Evolutionary conservation across 2,329 filamentous ascomycete genomes (phyloP).

Genomic region (Pseudocercospora macadamiae): DNA sequence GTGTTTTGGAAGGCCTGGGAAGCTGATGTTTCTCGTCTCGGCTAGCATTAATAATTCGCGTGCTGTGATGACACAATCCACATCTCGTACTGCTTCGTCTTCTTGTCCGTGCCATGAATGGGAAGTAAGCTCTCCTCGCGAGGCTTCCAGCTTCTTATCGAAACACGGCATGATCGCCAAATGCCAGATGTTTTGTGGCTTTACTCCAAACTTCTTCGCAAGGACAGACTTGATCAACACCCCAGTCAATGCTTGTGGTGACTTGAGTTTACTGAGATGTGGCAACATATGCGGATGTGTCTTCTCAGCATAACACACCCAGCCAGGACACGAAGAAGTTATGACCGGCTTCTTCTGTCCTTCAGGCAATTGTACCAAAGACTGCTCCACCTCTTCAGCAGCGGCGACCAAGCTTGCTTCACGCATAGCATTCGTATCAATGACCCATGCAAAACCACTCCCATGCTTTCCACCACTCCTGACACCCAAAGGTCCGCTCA

Average conservation of each 20-base stretch:
- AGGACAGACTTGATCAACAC: constrained; percentile 87
- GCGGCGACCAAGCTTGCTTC: constrained; percentile 75
- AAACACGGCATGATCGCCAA: constrained; percentile 97
- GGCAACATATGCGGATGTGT: constrained; percentile 92
- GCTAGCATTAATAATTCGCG: constrained; percentile 92
- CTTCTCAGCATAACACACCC: constrained; percentile 99
- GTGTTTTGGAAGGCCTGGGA: constrained; percentile 69
- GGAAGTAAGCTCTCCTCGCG: constrained; percentile 82
- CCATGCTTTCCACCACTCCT: constrained; percentile 69
- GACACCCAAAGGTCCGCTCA: constrained; percentile 71
- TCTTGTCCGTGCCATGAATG: constrained; percentile 39
- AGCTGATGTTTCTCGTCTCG: constrained; percentile 74
- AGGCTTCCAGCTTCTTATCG: constrained; percentile 97
- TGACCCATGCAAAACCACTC: constrained; percentile 83
- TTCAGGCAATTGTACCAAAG: constrained; percentile 33
- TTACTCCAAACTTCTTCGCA: constrained; percentile 70
- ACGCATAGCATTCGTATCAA: constrained; percentile 84
- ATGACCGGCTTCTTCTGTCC: constrained; percentile 67
- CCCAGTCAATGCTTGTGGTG: constrained; percentile 87
- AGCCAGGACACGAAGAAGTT: constrained; percentile 90
- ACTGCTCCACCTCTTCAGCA: constrained; percentile 50
- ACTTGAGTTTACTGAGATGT: constrained; percentile 88
- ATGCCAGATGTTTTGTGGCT: constrained; percentile 86
- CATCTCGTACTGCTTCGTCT: constrained; percentile 71
- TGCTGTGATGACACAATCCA: constrained; percentile 97